A percentile compares a stretch with the other conserved stretches of the same genome.
phyloP scores from a whole-genome alignment of 1,284 basidiomycete genomes.

The Papiliotrema terrestris region DNA sequence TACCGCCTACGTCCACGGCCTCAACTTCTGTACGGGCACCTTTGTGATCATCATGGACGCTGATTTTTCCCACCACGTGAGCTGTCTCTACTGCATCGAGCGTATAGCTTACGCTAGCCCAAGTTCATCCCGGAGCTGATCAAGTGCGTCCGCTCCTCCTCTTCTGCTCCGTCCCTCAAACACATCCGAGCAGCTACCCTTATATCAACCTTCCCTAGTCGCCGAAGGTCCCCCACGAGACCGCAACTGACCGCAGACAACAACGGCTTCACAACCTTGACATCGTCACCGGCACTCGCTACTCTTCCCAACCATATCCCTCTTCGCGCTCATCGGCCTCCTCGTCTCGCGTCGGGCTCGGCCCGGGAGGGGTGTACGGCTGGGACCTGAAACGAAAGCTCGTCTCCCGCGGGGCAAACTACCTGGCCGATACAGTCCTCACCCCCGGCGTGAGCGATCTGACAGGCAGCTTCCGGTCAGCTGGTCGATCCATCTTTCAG shows the following conservation, averaged over 20 bases:
- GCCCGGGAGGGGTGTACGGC: conserved; percentile 77
- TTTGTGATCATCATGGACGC: conserved; percentile 97
- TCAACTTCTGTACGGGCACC: conserved; percentile 82
- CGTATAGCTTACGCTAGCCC: conserved; percentile 55
- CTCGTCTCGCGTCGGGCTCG: conserved; percentile 39
- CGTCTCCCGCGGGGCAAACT: conserved; percentile 80
- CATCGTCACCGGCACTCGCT: conserved; percentile 90
- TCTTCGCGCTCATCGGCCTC: conserved; percentile 1
- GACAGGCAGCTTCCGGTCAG: conserved; percentile 79
- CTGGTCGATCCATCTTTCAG: conserved; percentile 4
- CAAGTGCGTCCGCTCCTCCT: conserved; percentile 52
- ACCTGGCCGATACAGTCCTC: conserved; percentile 74
- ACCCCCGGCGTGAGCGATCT: conserved; percentile 80
- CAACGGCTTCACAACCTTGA: conserved; percentile 78
- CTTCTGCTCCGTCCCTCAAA: conserved; percentile 4
- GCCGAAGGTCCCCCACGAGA: background rate
- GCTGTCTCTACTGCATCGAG: conserved; percentile 25
- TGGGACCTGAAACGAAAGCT: conserved; percentile 86
- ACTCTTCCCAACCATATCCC: conserved; percentile 50
- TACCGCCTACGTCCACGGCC: conserved; percentile 86
- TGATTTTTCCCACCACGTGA: conserved; percentile 88
- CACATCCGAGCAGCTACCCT: no score
- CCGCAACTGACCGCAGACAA: conserved; percentile 47
- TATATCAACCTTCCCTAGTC: background rate
- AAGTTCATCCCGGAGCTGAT: conserved; percentile 89